These are phyloP conservation scores for Leccinum uliginosum DNA, from an alignment of 768 basidiomycete species.

Conservation along the genomic window DNA sequence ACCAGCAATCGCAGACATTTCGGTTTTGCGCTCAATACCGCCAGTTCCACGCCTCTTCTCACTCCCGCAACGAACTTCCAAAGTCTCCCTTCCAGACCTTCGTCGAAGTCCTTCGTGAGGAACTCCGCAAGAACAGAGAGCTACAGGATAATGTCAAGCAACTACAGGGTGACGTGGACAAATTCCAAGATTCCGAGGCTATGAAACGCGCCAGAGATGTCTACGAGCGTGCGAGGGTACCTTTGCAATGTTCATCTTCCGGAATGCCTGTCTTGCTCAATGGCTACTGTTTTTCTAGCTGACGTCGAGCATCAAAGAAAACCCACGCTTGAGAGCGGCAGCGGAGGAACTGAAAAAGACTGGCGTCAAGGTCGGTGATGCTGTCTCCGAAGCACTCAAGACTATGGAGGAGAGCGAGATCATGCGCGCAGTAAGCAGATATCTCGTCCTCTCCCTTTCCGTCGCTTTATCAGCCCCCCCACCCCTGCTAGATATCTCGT, in stretches of 20 bases:
- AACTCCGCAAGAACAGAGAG: conserved; percentile 90
- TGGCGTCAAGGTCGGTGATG: conserved; percentile 91
- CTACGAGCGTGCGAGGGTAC: conserved; percentile 91
- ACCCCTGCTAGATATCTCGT: conserved; percentile 60
- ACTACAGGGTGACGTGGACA: conserved; percentile 95
- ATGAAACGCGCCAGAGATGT: conserved; percentile 89
- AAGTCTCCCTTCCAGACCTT: conserved; percentile 97
- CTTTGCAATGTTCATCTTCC: conserved; percentile 25
- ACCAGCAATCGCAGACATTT: conserved; percentile 10
- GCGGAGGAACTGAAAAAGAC: conserved; percentile 88
- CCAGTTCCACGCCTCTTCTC: conserved; percentile 65
- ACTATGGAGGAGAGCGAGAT: conserved; percentile 94
- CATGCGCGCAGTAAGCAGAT: conserved; percentile 70
- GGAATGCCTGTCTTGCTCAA: conserved; percentile 2
- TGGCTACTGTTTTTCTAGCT: conserved; percentile 47
- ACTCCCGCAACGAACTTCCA: conserved; percentile 58
- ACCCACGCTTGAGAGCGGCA: conserved; percentile 85
- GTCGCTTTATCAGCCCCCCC: neutral
- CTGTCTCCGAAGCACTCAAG: conserved; percentile 86
- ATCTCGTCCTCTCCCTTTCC: neutral
- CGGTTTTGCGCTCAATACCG: conserved; percentile 27
- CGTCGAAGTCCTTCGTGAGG: conserved; percentile 89
- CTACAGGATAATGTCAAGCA: conserved; percentile 96
- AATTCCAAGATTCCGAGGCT: conserved; percentile 93
- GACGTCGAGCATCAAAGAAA: conserved; percentile 92